Evolutionary conservation across 1,139 yeast species (phyloP).

Genomic region (Saccharomyces pastorianus): DNA sequence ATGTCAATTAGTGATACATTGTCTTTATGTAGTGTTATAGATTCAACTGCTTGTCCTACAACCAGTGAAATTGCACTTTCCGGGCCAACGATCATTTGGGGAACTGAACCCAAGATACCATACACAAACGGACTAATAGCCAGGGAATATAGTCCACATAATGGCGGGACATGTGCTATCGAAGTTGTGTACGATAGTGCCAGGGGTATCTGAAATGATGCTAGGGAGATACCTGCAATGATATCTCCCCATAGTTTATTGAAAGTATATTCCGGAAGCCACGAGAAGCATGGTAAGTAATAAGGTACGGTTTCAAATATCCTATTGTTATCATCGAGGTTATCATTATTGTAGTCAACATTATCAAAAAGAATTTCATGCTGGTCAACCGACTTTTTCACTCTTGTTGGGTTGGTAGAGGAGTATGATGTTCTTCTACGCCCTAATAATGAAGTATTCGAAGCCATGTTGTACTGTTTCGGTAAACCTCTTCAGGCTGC

Average conservation of each 20-base stretch:
- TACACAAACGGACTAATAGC: conserved; percentile 81
- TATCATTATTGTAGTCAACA: not conserved
- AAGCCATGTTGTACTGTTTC: not conserved
- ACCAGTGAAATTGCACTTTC: conserved; percentile 89
- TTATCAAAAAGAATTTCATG: not conserved
- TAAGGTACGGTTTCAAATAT: conserved; percentile 41
- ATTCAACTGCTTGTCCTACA: conserved; percentile 86
- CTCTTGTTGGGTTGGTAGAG: not conserved
- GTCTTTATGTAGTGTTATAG: conserved; percentile 41
- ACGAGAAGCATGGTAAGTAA: conserved; percentile 72
- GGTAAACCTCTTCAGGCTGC: not conserved
- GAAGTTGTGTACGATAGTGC: conserved; percentile 85
- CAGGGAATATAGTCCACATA: conserved; percentile 74
- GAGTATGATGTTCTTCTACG: not conserved
- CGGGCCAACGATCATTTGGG: conserved; percentile 95
- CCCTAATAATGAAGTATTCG: not conserved
- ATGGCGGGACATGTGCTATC: conserved; percentile 82
- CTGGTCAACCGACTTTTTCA: not conserved
- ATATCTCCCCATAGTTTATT: conserved; percentile 61
- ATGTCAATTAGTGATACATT: conserved; percentile 52
- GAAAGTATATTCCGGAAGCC: conserved; percentile 60
- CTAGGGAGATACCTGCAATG: conserved; percentile 78
- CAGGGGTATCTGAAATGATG: conserved; percentile 86
- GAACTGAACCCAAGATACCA: conserved; percentile 80
- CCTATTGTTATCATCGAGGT: not conserved